Base-by-base conservation (phyloP, 345 rosid genomes). In the Aegle marmelos region DNA sequence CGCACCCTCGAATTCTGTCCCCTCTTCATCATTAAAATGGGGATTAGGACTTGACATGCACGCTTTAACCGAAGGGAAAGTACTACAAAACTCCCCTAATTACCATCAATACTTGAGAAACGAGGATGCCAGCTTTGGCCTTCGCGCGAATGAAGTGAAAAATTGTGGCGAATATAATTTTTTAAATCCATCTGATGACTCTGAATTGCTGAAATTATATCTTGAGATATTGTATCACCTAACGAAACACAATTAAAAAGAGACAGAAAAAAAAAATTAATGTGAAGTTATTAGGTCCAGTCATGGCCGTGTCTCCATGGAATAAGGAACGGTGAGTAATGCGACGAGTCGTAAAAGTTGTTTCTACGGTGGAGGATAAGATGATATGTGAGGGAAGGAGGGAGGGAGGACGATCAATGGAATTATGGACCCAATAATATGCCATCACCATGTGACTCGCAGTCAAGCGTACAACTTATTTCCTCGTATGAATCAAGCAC, bases 401-500 rank as follows among this genome's bases (percentile, higher is more conserved):
- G 30, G 14, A 7, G 64, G 22, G 2, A 57, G 64, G 13, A 48
- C 1, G 28, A 3, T 31, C 0, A 54, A 17, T 59, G 50, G 50
- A 45, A 45, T 45, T 45, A 45, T 4, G 68, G 76, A 39, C 68
- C 70, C 70, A 64, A 22, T 22, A 64, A 6, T 22, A 19, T 74
- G 6, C 37, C 36, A 59, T 60, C 50, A 71, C 36, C 68, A 28
- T 28, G 69, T 61, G 60, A 74, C 70, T 62, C 41, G 28, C 17
- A 11, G 30, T 74, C 62, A 45, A 57, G 65, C 76, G 66, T 39
- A 37, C 58, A 72, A 28, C 41, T 21, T 30, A 62, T 67, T 72
- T 72, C 74, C 77, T 72, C 64, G 74, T 80, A 80, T 76, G 62
- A 31, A 76, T 70, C 53, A 62, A 70, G 60, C 33, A 31, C 33